Evolutionary conservation across 1,284 basidiomycete species (phyloP).

Genomic region (Irpex lacteus): DNA sequence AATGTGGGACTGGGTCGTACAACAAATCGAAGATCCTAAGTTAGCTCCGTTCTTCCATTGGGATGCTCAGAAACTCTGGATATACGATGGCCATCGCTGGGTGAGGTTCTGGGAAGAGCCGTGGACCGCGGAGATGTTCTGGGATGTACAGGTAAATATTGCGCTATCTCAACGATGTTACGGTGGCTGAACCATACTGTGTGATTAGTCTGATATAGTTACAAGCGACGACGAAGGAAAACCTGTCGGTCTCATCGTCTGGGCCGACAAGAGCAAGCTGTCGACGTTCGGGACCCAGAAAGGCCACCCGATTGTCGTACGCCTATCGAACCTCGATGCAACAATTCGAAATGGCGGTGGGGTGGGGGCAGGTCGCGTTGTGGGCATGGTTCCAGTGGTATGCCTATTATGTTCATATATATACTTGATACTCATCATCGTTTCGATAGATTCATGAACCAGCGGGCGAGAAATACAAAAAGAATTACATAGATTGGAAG

Average conservation of each 20-base stretch:
- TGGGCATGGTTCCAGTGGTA: conserved; percentile 44
- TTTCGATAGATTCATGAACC: conserved; percentile 3
- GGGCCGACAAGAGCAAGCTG: conserved; percentile 42
- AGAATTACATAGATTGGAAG: conserved; percentile 1
- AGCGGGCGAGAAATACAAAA: not conserved
- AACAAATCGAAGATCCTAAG: conserved; percentile 19
- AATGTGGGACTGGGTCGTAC: conserved; percentile 24
- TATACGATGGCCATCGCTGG: conserved; percentile 17
- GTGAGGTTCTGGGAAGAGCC: conserved; percentile 21
- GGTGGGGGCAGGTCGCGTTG: conserved; percentile 34
- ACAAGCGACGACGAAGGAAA: conserved; percentile 12
- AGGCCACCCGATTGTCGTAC: conserved; percentile 39
- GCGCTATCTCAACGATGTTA: not conserved
- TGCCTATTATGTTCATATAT: conserved; percentile 1
- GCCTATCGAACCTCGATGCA: conserved; percentile 32
- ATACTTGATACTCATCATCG: not conserved
- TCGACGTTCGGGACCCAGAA: conserved; percentile 39
- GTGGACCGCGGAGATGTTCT: conserved; percentile 24
- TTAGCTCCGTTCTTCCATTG: conserved; percentile 21
- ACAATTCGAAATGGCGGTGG: conserved; percentile 35
- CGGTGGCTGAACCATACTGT: not conserved
- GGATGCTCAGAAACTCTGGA: conserved; percentile 23
- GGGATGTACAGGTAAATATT: conserved; percentile 24
- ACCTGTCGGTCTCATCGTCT: conserved; percentile 30
- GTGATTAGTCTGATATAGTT: conserved; percentile 17